Percentiles rank a stretch among this genome's conserved stretches.
Conservation (phyloP, 2,329 filamentous ascomycete species). For the Zasmidium angulare region DNA sequence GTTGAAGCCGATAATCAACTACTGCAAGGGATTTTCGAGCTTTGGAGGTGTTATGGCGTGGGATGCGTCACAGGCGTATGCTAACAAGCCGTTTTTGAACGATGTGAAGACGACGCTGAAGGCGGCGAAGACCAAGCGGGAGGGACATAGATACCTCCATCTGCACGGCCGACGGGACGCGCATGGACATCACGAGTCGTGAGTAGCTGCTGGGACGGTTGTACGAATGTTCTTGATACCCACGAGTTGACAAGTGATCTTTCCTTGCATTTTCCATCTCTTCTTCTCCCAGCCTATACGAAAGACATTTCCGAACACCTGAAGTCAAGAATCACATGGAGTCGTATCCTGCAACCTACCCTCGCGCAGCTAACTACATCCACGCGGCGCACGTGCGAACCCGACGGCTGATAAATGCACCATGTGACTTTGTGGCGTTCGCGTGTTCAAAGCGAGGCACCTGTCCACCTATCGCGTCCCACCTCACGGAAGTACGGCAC, state of each 20-base stretch:
- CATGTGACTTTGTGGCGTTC: too few species aligned
- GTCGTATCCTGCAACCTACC: too few species aligned
- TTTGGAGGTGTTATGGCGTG: conserved; percentile 44
- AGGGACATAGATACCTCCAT: neutral
- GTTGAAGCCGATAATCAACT: conserved; percentile 29
- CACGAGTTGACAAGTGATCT: neutral
- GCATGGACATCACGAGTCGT: neutral
- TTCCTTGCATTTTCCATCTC: neutral
- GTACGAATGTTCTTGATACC: neutral
- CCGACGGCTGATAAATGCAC: too few species aligned
- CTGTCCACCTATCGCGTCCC: neutral
- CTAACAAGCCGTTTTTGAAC: conserved; percentile 29
- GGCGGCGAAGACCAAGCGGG: neutral
- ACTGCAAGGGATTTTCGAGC: conserved; percentile 30
- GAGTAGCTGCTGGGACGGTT: neutral
- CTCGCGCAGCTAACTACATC: too few species aligned
- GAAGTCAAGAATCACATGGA: too few species aligned
- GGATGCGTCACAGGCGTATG: conserved; percentile 51
- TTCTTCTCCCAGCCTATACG: too few species aligned
- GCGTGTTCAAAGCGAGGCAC: neutral
- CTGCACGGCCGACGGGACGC: neutral
- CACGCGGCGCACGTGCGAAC: too few species aligned
- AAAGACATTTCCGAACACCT: too few species aligned
- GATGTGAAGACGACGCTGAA: conserved; percentile 17
- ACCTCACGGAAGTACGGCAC: neutral